Evolutionary conservation across 192 early-diverging fungal genomes (phyloP).

Genomic region (Rhizophagus prolifer): DNA sequence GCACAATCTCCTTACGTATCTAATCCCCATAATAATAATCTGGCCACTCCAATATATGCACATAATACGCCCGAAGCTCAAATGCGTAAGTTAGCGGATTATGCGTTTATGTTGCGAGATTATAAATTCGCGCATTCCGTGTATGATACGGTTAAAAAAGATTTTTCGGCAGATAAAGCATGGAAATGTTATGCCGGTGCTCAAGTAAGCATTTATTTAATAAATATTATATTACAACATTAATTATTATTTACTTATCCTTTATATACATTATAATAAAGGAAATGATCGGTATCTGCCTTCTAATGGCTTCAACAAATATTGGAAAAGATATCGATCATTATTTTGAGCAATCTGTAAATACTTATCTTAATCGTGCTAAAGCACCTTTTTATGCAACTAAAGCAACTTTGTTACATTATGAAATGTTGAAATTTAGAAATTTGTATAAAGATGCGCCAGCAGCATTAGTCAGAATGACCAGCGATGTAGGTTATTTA

Average conservation of each 20-base stretch:
- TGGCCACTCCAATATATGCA: slow-evolving; percentile 48
- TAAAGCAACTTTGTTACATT: slow-evolving; percentile 73
- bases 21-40: slow-evolving; percentile 37
- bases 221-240: not conserved
- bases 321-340: slow-evolving; percentile 51
- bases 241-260: not conserved
- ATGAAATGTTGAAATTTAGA: slow-evolving; percentile 76
- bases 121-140: slow-evolving; percentile 84
- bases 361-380: slow-evolving; percentile 63
- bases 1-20: slow-evolving; percentile 37
- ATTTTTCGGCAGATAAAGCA: slow-evolving; percentile 78
- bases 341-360: slow-evolving; percentile 73
- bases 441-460: slow-evolving; percentile 71
- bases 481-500: slow-evolving; percentile 59
- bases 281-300: slow-evolving; percentile 91
- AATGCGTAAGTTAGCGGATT: slow-evolving; percentile 92
- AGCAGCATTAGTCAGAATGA: slow-evolving; percentile 65
- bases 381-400: slow-evolving; percentile 65
- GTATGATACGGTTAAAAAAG: slow-evolving; percentile 87
- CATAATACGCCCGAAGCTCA: slow-evolving; percentile 86
- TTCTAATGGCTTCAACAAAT: slow-evolving; percentile 63
- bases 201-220: slow-evolving; percentile 40
- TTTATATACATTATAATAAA: slow-evolving; percentile 27
- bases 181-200: slow-evolving; percentile 76
- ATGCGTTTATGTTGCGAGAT: slow-evolving; percentile 95